Conservation (phyloP, 2,329 filamentous ascomycete genomes). For the Myotisia sp. region DNA sequence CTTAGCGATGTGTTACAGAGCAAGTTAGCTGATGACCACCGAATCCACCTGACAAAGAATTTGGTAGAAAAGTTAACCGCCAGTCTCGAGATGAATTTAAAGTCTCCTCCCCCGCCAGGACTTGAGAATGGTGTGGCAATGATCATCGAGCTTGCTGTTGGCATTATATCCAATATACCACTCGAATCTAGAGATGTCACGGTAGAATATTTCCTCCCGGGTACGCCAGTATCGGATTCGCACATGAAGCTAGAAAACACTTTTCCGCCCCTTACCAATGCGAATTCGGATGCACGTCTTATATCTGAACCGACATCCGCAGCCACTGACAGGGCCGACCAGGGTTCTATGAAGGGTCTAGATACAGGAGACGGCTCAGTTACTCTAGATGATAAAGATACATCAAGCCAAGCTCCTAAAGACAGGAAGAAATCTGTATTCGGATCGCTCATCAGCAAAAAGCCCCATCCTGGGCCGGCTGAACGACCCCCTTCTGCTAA, state of each 20-base stretch:
- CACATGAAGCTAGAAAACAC: conserved; percentile 72
- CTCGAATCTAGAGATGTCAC: conserved; percentile 82
- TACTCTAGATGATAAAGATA: conserved; percentile 11
- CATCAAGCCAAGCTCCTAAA: conserved; percentile 17
- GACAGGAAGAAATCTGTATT: conserved; percentile 32
- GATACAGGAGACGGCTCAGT: conserved; percentile 9
- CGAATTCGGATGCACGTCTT: conserved; percentile 8
- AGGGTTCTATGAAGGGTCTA: conserved; percentile 13
- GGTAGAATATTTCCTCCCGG: conserved; percentile 72
- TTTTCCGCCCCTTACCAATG: conserved; percentile 47
- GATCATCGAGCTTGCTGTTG: conserved; percentile 83
- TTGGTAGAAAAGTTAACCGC: conserved; percentile 55
- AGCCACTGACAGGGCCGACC: conserved; percentile 10
- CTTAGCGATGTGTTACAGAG: conserved; percentile 56
- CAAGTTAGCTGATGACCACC: conserved; percentile 51
- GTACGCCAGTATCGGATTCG: conserved; percentile 51
- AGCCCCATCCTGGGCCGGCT: conserved; percentile 14
- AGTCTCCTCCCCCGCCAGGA: conserved; percentile 61
- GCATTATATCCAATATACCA: conserved; percentile 72
- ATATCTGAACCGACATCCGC: conserved; percentile 11
- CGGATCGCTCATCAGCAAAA: conserved; percentile 28
- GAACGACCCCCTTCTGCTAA: conserved; percentile 7
- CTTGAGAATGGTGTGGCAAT: conserved; percentile 79
- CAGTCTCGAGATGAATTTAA: conserved; percentile 57
- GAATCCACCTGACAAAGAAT: conserved; percentile 52